Percentiles rank a stretch among this genome's conserved stretches.
Conservation (phyloP, 2,329 filamentous ascomycete genomes). For the Beauveria sp. region DNA sequence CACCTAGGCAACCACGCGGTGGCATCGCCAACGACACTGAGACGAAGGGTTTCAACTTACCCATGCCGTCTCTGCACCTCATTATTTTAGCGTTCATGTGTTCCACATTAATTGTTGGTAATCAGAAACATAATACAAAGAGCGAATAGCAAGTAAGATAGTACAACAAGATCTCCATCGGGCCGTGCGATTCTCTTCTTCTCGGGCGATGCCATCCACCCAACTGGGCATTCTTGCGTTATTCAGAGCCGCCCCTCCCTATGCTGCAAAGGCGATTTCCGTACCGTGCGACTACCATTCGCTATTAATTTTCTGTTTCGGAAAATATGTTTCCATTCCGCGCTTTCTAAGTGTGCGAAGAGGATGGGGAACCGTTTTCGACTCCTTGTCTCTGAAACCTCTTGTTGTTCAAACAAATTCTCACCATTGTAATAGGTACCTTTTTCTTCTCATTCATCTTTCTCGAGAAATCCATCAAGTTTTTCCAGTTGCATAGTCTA, state of each 20-base stretch:
- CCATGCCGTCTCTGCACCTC: neutral
- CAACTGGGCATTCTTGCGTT: neutral
- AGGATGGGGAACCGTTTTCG: neutral
- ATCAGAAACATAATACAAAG: neutral
- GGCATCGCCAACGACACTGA: neutral
- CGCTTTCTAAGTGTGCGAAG: neutral
- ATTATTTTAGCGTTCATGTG: neutral
- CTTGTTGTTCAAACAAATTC: neutral
- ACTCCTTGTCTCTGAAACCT: neutral
- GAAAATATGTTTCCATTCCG: neutral
- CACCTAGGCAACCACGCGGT: neutral
- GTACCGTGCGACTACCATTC: neutral
- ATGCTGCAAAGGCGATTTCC: constrained; percentile 1
- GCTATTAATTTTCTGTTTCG: neutral
- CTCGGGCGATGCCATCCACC: neutral
- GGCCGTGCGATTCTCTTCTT: constrained; percentile 1
- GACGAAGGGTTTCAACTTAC: neutral
- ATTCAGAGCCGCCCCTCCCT: neutral
- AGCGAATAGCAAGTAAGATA: neutral
- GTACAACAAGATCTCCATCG: neutral
- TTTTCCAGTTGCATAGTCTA: neutral
- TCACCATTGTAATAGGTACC: neutral
- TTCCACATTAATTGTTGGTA: neutral
- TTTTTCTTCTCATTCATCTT: neutral
- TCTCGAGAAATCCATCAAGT: neutral